Conservation (phyloP, 1,139 yeast genomes). For the Saccharomyces hybrid region DNA sequence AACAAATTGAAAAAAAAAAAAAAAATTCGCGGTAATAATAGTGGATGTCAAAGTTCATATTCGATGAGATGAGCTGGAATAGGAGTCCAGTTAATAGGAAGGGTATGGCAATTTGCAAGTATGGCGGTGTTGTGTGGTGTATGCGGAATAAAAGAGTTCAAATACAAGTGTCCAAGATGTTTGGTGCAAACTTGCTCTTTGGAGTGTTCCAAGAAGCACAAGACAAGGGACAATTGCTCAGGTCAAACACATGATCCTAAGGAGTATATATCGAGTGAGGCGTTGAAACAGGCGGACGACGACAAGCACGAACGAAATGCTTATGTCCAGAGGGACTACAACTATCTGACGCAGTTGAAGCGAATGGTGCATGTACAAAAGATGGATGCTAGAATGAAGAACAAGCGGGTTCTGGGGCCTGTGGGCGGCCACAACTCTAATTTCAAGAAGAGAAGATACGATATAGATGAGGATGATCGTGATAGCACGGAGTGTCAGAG, state of each 20-base stretch:
- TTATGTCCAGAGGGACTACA: constrained; percentile 74
- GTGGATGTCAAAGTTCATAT: neutral
- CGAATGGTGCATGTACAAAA: constrained; percentile 48
- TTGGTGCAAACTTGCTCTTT: constrained; percentile 58
- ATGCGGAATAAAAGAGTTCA: constrained; percentile 42
- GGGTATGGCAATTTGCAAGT: neutral
- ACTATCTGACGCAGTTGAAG: constrained; percentile 57
- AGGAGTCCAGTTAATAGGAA: no score
- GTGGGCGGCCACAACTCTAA: constrained; percentile 9
- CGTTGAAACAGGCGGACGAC: constrained; percentile 31
- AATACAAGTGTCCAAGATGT: constrained; percentile 87
- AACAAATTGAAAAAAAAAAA: neutral
- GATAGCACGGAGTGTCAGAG: constrained; percentile 10
- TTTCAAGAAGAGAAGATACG: constrained; percentile 13
- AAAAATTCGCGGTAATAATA: neutral
- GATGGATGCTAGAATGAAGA: constrained; percentile 38
- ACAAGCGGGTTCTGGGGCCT: constrained; percentile 24
- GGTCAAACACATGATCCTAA: constrained; percentile 58
- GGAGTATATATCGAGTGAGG: constrained; percentile 39
- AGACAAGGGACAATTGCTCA: constrained; percentile 51
- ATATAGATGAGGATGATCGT: constrained; percentile 6
- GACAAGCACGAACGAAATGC: constrained; percentile 35
- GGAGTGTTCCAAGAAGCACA: constrained; percentile 65
- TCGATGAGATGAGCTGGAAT: neutral
- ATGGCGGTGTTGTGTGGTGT: constrained; percentile 38